phyloP scores from a whole-genome alignment of 345 rosid genomes.

The Linum trigynum region DNA sequence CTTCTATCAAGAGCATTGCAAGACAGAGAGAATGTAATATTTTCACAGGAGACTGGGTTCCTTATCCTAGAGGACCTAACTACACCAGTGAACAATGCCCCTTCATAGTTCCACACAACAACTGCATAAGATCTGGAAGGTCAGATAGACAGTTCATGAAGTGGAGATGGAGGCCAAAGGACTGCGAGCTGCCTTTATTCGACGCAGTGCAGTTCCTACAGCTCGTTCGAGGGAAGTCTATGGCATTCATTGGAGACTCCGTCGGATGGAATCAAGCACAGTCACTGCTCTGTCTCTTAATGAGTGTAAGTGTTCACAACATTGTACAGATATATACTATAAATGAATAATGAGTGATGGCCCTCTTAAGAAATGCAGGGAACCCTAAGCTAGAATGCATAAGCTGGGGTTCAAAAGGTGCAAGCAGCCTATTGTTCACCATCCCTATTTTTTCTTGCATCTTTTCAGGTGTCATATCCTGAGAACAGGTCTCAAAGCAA shows the following conservation, averaged over 20 bases:
- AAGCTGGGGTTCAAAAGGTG: neutral
- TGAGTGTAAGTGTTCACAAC: conserved; percentile 19
- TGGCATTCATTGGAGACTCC: conserved; percentile 41
- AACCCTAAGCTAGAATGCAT: neutral
- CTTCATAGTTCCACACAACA: conserved; percentile 30
- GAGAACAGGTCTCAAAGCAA: conserved; percentile 19
- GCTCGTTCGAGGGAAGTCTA: conserved; percentile 33
- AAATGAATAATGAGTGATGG: neutral
- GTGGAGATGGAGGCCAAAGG: conserved; percentile 40
- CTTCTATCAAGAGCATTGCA: conserved; percentile 5
- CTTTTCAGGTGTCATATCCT: conserved; percentile 31
- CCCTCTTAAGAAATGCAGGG: neutral
- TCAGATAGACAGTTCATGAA: conserved; percentile 32
- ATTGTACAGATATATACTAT: neutral
- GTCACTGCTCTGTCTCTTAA: conserved; percentile 34
- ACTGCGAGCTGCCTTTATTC: conserved; percentile 34
- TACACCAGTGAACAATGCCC: conserved; percentile 30
- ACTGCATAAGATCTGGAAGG: conserved; percentile 35
- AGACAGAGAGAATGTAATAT: conserved; percentile 22
- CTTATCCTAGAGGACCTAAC: conserved; percentile 22
- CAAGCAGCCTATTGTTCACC: too few species aligned
- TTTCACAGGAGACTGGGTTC: conserved; percentile 34
- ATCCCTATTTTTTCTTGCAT: neutral
- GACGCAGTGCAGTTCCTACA: conserved; percentile 26
- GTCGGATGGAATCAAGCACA: conserved; percentile 41